A percentile compares a stretch with the other conserved stretches of the same genome.
Conservation (phyloP, 2,329 filamentous ascomycete genomes). For the Nigrograna mackinnonii region DNA sequence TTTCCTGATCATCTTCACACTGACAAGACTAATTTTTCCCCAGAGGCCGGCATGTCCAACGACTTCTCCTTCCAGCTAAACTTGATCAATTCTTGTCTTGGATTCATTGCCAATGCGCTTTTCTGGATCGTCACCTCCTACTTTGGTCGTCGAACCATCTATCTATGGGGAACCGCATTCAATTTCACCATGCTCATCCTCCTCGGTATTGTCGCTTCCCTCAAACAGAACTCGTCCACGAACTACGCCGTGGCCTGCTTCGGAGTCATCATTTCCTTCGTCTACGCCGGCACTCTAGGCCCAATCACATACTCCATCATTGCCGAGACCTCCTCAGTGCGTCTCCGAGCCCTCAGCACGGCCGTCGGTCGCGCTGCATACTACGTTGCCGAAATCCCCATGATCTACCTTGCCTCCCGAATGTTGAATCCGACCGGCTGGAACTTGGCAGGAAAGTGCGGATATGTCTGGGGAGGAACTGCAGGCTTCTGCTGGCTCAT, state of each 20-base stretch:
- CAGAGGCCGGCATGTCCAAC: slow-evolving; percentile 59
- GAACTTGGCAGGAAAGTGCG: slow-evolving; percentile 41
- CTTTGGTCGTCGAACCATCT: slow-evolving; percentile 66
- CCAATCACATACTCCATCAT: slow-evolving; percentile 69
- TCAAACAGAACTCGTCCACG: slow-evolving; percentile 45
- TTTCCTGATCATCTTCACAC: not conserved
- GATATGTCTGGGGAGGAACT: slow-evolving; percentile 44
- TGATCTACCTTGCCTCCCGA: slow-evolving; percentile 60
- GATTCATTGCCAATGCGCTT: slow-evolving; percentile 65
- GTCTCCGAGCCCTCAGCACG: slow-evolving; percentile 67
- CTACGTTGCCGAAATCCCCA: slow-evolving; percentile 68
- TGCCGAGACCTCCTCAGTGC: slow-evolving; percentile 67
- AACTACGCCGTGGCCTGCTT: slow-evolving; percentile 63
- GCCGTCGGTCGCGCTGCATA: slow-evolving; percentile 66
- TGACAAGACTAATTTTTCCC: not conserved
- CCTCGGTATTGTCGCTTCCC: slow-evolving; percentile 63
- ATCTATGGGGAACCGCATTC: slow-evolving; percentile 61
- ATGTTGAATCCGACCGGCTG: slow-evolving; percentile 48
- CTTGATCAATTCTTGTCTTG: slow-evolving; percentile 67
- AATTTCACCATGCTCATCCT: slow-evolving; percentile 52
- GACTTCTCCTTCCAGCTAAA: slow-evolving; percentile 64
- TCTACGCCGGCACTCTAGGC: slow-evolving; percentile 59
- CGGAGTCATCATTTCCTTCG: slow-evolving; percentile 67
- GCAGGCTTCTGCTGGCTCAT: slow-evolving; percentile 58
- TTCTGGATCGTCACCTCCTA: slow-evolving; percentile 70